These are phyloP conservation scores for Podaxis sp. DNA, from an alignment of 768 basidiomycete genomes.

Conservation along the genomic window DNA sequence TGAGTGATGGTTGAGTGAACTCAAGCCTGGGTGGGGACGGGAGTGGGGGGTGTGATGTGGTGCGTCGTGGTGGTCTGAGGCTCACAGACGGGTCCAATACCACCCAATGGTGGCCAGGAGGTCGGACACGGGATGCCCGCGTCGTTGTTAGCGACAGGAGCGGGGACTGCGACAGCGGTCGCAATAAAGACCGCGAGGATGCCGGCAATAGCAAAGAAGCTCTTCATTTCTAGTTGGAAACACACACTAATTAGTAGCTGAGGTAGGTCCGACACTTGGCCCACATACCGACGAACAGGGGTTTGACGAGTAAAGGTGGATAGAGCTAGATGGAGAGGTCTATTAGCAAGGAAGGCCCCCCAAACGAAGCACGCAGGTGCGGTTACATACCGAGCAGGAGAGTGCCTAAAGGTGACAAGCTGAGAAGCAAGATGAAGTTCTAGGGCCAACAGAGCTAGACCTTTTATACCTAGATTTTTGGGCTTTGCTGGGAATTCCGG, in stretches of 20 bases:
- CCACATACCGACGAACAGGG: no score
- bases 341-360: no score
- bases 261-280: background rate
- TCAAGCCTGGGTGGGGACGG: background rate
- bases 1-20: background rate
- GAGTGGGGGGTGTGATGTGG: background rate
- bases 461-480: background rate
- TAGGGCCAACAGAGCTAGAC: background rate
- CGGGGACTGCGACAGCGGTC: background rate
- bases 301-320: background rate
- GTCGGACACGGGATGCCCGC: constrained; percentile 6
- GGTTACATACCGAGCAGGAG: background rate
- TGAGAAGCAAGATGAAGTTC: background rate
- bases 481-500: background rate
- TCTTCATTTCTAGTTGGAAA: constrained; percentile 9
- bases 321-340: background rate
- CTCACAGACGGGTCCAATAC: constrained; percentile 7
- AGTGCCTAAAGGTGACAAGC: background rate
- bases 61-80: background rate
- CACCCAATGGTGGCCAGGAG: constrained; percentile 3
- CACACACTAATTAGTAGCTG: background rate
- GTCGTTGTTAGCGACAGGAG: background rate
- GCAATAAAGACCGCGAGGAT: constrained; percentile 3
- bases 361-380: background rate
- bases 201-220: background rate